Evolutionary conservation across 2,329 filamentous ascomycete genomes (phyloP), one percentile per base, ranked within the genome.

Genomic region (Mollisia scopiformis): DNA sequence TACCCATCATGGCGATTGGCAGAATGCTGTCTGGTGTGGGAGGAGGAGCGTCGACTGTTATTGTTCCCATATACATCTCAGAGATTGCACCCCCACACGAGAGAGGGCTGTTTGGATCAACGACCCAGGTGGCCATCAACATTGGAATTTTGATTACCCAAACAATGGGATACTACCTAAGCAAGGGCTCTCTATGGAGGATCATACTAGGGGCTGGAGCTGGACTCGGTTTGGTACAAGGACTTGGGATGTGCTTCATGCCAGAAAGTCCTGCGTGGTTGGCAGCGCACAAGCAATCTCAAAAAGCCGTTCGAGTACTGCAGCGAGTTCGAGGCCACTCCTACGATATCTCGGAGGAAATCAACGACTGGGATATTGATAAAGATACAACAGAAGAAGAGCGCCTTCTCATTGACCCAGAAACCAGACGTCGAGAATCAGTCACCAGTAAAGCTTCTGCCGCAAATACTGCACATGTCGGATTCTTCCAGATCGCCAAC

Each of bases 81-180:
- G 95, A 99, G 76, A 85, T 97, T 27, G 89, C 93, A 0, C 95
- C 94, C 3, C 86, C 86, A 0, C 78, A 81, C 16, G 84, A 89
- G 66, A 86, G 88, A 57, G 93, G 93, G 5, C 86, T 96, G 64
- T 98, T 97, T 72, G 87, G 87, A 13, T 82, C 85, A 58, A 89
- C 96, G 76, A 98, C 95, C 0, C 94, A 99, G 74, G 88, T 98
- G 71, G 93, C 93, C 76, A 93, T 93, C 79, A 98, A 98, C 71
- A 79, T 93, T 25, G 95, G 95, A 58, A 97, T 99, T 56, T 77
- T 99, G 46, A 78, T 87, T 27, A 89, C 93, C 0, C 95, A 98
- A 75, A 82, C 88, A 0, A 78, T 98, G 35, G 95, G 95, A 0
- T 95, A 91, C 72, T 97, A 97, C 74, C 73, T 97, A 59, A 97